Evolutionary conservation across 768 basidiomycete genomes (phyloP).

Genomic region (Phylloporus sp.): DNA sequence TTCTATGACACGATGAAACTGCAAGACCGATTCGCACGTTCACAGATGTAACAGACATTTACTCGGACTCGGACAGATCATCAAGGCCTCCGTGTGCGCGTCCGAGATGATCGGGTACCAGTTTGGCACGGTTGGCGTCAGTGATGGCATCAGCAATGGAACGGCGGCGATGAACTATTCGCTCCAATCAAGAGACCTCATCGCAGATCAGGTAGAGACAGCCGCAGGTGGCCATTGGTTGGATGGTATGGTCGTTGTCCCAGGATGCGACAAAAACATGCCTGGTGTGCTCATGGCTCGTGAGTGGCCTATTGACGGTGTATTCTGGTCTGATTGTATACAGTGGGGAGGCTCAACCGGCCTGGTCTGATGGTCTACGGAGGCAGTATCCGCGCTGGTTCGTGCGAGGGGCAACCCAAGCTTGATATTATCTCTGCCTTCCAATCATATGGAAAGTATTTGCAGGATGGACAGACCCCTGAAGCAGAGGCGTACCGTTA

Average conservation of each 20-base stretch:
- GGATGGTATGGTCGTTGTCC: conserved; percentile 95
- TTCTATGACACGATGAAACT: background rate
- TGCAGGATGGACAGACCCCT: conserved; percentile 82
- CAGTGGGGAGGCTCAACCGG: conserved; percentile 92
- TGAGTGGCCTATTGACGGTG: conserved; percentile 39
- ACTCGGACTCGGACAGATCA: conserved; percentile 79
- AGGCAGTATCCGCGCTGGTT: conserved; percentile 89
- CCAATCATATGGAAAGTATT: conserved; percentile 94
- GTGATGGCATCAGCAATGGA: conserved; percentile 99
- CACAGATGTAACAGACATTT: conserved; percentile 92
- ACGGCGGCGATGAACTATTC: conserved; percentile 92
- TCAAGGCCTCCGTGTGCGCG: conserved; percentile 74
- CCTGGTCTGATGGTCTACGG: conserved; percentile 98
- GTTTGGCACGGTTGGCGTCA: conserved; percentile 96
- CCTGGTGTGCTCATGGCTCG: conserved; percentile 98
- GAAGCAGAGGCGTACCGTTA: conserved; percentile 82
- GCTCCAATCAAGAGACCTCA: conserved; percentile 95
- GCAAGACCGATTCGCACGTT: background rate
- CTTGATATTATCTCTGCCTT: conserved; percentile 97
- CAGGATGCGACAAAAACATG: conserved; percentile 99
- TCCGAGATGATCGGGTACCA: conserved; percentile 88
- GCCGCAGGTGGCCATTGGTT: conserved; percentile 97
- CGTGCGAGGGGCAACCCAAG: conserved; percentile 82
- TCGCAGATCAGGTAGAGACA: conserved; percentile 95
- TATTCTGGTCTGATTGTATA: conserved; percentile 7